Conservation (phyloP, 1,284 basidiomycete species). For the Pyrrhoderma lamaoense region DNA sequence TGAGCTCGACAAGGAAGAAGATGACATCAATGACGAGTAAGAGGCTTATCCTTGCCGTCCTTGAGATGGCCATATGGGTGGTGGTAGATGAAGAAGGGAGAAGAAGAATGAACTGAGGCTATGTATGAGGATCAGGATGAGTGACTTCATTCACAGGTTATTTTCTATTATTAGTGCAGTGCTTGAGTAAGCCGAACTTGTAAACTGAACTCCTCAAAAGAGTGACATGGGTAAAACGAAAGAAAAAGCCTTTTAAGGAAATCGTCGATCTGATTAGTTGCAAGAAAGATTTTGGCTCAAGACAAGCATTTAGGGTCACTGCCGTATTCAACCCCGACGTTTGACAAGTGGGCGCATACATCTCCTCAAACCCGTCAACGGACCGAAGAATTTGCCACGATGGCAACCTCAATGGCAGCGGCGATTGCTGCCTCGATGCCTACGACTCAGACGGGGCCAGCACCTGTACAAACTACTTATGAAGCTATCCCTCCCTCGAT, state of each 20-base stretch:
- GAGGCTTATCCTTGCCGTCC: slow-evolving; percentile 71
- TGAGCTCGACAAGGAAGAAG: slow-evolving; percentile 93
- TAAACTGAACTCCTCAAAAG: too few relatives aligned
- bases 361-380: too few relatives aligned
- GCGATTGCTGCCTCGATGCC: slow-evolving; percentile 80
- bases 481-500: slow-evolving; percentile 83
- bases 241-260: too few relatives aligned
- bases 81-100: slow-evolving; percentile 4
- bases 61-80: slow-evolving; percentile 53
- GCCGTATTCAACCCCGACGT: too few relatives aligned
- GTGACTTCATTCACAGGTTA: slow-evolving; percentile 1
- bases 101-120: neutral
- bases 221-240: too few relatives aligned
- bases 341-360: neutral
- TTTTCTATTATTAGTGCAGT: too few relatives aligned
- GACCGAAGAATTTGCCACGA: slow-evolving; percentile 19
- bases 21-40: slow-evolving; percentile 79
- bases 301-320: too few relatives aligned
- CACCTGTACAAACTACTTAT: slow-evolving; percentile 57
- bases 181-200: too few relatives aligned
- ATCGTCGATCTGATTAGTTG: neutral
- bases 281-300: neutral
- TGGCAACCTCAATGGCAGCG: slow-evolving; percentile 78
- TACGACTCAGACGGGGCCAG: slow-evolving; percentile 48
- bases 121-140: slow-evolving; percentile 1